Conservation (phyloP, 2,329 filamentous ascomycete genomes). For the Colletotrichum paranaense region DNA sequence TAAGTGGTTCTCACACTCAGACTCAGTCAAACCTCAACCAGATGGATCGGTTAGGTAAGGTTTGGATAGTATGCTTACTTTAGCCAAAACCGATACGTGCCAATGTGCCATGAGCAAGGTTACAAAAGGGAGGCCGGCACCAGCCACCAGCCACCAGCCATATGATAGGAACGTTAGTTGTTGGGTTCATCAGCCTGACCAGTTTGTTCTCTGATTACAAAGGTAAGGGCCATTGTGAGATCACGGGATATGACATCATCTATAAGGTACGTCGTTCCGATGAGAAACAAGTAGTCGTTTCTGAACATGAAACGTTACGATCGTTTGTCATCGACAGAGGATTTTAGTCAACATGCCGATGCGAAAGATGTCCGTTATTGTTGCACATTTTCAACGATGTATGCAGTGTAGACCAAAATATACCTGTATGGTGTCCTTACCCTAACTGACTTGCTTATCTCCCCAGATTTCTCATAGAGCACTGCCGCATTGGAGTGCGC, state of each 20-base stretch:
- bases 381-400: too few relatives aligned
- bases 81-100: not conserved
- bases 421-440: not conserved
- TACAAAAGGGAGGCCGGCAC: not conserved
- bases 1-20: not conserved
- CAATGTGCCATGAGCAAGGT: not conserved
- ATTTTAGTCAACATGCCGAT: not conserved
- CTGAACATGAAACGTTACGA: not conserved
- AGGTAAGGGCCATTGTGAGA: not conserved
- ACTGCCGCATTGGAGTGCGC: not conserved
- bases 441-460: not conserved
- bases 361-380: not conserved
- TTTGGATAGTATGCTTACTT: not conserved
- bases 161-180: too few relatives aligned
- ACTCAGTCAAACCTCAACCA: too few relatives aligned
- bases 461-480: not conserved
- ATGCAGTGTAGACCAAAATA: too few relatives aligned
- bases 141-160: not conserved
- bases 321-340: not conserved
- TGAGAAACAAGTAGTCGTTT: not conserved
- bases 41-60: not conserved
- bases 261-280: too few relatives aligned
- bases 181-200: too few relatives aligned
- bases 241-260: not conserved
- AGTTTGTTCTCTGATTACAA: not conserved